Conservation (phyloP, 2,329 filamentous ascomycete species). For the Teratosphaeria gauchensis region DNA sequence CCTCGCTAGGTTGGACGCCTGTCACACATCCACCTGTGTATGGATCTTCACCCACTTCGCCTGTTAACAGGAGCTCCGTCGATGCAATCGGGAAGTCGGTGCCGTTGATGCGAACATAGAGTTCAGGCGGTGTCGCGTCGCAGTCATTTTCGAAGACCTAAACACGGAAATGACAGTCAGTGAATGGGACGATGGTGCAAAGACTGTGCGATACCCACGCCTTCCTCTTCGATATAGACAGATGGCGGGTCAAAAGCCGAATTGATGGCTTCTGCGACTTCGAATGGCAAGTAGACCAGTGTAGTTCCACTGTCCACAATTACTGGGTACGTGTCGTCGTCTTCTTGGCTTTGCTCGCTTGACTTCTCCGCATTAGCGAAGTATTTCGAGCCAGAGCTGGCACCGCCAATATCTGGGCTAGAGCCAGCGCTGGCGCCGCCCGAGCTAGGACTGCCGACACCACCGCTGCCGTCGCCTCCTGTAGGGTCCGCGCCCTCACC, state of each 20-base stretch:
- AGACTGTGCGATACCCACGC: conserved; percentile 1
- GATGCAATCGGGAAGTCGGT: conserved; percentile 25
- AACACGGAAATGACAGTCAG: background rate
- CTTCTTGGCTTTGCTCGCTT: background rate
- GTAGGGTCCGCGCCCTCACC: background rate
- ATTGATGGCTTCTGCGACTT: conserved; percentile 28
- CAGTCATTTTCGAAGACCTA: conserved; percentile 30
- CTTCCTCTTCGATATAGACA: conserved; percentile 17
- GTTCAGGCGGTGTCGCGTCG: conserved; percentile 26
- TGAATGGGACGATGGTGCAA: background rate
- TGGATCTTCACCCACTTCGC: conserved; percentile 1
- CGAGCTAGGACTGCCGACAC: background rate
- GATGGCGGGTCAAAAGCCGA: conserved; percentile 32
- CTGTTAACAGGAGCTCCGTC: conserved; percentile 24
- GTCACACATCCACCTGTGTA: conserved; percentile 14
- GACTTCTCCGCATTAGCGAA: background rate
- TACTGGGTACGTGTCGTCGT: conserved; percentile 22
- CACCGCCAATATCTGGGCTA: background rate
- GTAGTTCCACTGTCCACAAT: conserved; percentile 33
- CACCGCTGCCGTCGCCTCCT: background rate
- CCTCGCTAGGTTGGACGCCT: conserved; percentile 15
- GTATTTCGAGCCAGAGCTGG: background rate
- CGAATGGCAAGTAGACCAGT: conserved; percentile 29
- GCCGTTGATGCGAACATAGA: conserved; percentile 29
- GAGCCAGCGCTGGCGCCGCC: background rate